Evolutionary conservation across 2,329 filamentous ascomycete species (phyloP).

Genomic region (Hymenoscyphus salicellus): DNA sequence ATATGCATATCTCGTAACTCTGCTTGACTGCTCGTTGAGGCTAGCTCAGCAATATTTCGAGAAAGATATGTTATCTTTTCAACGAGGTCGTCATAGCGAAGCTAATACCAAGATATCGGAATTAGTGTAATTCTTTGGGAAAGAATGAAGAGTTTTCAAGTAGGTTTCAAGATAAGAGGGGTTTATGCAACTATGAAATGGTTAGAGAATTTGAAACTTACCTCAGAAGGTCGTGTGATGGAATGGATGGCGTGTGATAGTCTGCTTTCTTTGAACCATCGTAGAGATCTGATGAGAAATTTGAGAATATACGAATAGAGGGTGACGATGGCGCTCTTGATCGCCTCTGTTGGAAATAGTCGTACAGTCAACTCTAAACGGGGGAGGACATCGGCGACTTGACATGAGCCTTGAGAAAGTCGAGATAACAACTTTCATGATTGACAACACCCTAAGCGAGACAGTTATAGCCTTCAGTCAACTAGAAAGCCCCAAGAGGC

Average conservation of each 20-base stretch:
- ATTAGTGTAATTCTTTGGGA: too few relatives aligned
- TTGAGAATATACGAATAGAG: constrained; percentile 18
- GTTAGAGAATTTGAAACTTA: constrained; percentile 7
- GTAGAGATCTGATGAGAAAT: constrained; percentile 15
- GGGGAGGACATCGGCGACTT: constrained; percentile 18
- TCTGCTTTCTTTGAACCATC: constrained; percentile 20
- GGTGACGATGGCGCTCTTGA: constrained; percentile 12
- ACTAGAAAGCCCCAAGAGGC: background rate
- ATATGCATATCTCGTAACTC: background rate
- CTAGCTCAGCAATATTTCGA: background rate
- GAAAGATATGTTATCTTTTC: background rate
- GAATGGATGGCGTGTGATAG: constrained; percentile 10
- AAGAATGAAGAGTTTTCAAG: too few relatives aligned
- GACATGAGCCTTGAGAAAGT: constrained; percentile 15
- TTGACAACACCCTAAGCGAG: constrained; percentile 18
- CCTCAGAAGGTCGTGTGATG: constrained; percentile 8
- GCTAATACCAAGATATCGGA: too few relatives aligned
- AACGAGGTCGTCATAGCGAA: background rate
- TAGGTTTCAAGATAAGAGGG: too few relatives aligned
- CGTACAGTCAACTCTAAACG: constrained; percentile 4
- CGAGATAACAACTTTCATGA: constrained; percentile 18
- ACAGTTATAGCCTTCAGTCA: background rate
- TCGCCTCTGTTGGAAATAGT: constrained; percentile 17
- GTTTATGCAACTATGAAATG: too few relatives aligned
- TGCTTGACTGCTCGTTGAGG: background rate